phyloP scores from a whole-genome alignment of 1,284 basidiomycete species.

The Moniliophthora roreri region DNA sequence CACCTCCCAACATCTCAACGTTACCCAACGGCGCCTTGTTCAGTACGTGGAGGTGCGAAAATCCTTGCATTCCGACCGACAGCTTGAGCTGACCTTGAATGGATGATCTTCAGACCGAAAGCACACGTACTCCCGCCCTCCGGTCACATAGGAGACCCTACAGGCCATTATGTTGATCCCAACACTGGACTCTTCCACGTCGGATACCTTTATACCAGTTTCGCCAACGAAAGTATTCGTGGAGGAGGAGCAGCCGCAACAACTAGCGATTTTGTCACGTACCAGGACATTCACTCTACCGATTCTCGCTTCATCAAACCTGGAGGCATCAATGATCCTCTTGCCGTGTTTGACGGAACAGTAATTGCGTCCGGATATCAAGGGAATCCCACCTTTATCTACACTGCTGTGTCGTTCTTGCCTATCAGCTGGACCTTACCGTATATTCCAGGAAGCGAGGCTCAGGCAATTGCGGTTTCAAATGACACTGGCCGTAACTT shows the following conservation, averaged over 20 bases:
- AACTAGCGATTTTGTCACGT: not conserved
- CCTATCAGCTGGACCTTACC: not conserved
- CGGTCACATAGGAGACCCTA: not conserved
- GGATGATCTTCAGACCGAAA: slow-evolving; percentile 1
- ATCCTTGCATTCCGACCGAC: too few relatives aligned
- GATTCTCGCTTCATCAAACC: not conserved
- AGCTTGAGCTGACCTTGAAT: not conserved
- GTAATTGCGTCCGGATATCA: slow-evolving; percentile 2
- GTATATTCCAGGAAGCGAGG: not conserved
- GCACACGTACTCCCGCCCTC: not conserved
- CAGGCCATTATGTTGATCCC: slow-evolving; percentile 1
- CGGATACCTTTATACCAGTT: not conserved
- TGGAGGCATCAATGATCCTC: not conserved
- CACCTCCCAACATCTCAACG: not conserved
- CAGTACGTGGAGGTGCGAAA: not conserved
- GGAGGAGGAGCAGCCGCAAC: not conserved
- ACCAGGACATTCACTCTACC: not conserved
- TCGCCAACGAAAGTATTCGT: not conserved
- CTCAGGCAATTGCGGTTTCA: not conserved
- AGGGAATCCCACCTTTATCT: not conserved
- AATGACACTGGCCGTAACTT: not conserved
- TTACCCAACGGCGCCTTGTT: not conserved
- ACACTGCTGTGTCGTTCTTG: slow-evolving; percentile 1
- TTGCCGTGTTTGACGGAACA: not conserved
- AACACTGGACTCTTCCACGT: not conserved